These are phyloP conservation scores for Jaapia argillacea DNA, from an alignment of 768 basidiomycete genomes.

Conservation along the genomic window DNA sequence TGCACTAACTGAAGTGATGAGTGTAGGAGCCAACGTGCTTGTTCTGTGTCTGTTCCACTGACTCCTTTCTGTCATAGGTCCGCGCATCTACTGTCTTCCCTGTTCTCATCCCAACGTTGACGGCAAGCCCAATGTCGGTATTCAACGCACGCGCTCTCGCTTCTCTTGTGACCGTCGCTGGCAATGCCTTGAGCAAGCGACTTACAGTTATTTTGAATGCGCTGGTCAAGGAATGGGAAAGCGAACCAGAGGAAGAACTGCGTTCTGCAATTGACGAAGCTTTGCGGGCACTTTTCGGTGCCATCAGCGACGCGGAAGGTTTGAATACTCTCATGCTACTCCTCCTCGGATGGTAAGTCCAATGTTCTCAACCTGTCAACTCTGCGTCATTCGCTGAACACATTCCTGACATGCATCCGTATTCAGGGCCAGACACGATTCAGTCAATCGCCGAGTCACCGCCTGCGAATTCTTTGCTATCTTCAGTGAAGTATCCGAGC, in stretches of 20 bases:
- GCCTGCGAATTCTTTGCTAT: slow-evolving; percentile 69
- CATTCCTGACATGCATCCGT: no score
- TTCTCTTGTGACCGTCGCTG: slow-evolving; percentile 89
- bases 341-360: slow-evolving; percentile 74
- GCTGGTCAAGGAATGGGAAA: slow-evolving; percentile 55
- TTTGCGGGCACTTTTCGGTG: slow-evolving; percentile 59
- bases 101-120: slow-evolving; percentile 88
- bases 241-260: slow-evolving; percentile 56
- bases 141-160: slow-evolving; percentile 93
- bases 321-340: slow-evolving; percentile 84
- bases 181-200: slow-evolving; percentile 78
- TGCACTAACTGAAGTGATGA: slow-evolving; percentile 91
- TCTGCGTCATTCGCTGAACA: neutral
- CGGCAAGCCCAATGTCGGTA: slow-evolving; percentile 80
- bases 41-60: neutral
- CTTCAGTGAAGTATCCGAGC: slow-evolving; percentile 76
- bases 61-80: slow-evolving; percentile 39
- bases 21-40: slow-evolving; percentile 35
- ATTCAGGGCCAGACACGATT: slow-evolving; percentile 78
- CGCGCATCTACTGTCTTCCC: slow-evolving; percentile 96
- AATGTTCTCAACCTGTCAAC: neutral
- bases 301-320: slow-evolving; percentile 80
- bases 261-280: slow-evolving; percentile 64
- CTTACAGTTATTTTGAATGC: slow-evolving; percentile 71
- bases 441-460: slow-evolving; percentile 61